These are phyloP conservation scores for Penicillium steckii DNA, from an alignment of 495 filamentous ascomycete genomes.

Conservation along the genomic window DNA sequence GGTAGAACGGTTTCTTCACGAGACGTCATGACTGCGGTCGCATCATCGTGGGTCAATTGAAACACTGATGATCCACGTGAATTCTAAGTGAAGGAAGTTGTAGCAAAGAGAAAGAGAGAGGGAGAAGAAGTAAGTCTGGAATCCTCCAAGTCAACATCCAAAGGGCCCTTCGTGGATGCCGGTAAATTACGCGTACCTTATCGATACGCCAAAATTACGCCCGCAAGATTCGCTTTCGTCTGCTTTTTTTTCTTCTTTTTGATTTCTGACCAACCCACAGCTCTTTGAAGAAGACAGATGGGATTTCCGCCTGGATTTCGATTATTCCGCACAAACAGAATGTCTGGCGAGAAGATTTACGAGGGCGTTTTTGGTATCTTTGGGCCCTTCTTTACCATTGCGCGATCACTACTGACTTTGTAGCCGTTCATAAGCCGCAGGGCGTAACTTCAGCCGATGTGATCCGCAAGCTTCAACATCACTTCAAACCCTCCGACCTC, in stretches of 20 bases:
- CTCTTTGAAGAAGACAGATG: constrained; percentile 28
- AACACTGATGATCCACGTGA: not conserved
- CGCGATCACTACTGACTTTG: not conserved
- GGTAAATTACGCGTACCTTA: constrained; percentile 22
- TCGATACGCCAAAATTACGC: constrained; percentile 5
- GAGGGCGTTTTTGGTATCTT: constrained; percentile 72
- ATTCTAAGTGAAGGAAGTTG: not conserved
- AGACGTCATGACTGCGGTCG: constrained; percentile 43
- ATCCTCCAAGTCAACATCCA: constrained; percentile 14
- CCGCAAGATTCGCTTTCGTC: not conserved
- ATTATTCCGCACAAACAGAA: constrained; percentile 46
- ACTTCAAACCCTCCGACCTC: constrained; percentile 75
- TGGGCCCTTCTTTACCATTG: not conserved
- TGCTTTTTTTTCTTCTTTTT: too few species aligned
- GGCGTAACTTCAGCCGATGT: constrained; percentile 83
- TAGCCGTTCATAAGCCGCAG: constrained; percentile 90
- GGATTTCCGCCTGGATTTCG: constrained; percentile 28
- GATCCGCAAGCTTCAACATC: constrained; percentile 74
- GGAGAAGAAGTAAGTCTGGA: constrained; percentile 6
- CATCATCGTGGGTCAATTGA: constrained; percentile 28
- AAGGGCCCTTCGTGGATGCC: constrained; percentile 4
- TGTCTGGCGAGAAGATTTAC: constrained; percentile 57
- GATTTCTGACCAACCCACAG: not conserved
- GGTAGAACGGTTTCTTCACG: constrained; percentile 56
- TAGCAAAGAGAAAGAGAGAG: not conserved